These are phyloP conservation scores for Gonapodya sp. DNA, from an alignment of 192 early-diverging fungal species.

Conservation along the genomic window DNA sequence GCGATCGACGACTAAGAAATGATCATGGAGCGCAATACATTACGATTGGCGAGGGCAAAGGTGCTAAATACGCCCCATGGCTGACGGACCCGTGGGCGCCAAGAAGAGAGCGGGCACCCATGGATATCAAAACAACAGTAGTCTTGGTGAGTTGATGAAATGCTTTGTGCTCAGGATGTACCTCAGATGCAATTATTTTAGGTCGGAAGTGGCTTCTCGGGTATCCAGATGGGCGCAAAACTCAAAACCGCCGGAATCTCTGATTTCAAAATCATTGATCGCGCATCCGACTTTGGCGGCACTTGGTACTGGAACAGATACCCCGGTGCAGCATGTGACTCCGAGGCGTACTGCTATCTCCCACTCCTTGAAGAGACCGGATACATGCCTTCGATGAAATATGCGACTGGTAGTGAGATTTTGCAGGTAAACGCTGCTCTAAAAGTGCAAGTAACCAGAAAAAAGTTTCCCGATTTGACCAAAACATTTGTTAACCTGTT, in stretches of 20 bases:
- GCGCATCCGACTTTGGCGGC: neutral
- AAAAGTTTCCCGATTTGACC: too few species aligned
- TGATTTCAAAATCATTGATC: slow-evolving; percentile 7
- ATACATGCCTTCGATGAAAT: neutral
- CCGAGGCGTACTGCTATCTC: slow-evolving; percentile 10
- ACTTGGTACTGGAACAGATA: slow-evolving; percentile 10
- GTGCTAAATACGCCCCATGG: neutral
- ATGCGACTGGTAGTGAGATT: neutral
- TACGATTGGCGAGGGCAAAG: slow-evolving; percentile 9
- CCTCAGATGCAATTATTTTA: too few species aligned
- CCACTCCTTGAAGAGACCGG: slow-evolving; percentile 6
- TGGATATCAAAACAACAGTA: neutral
- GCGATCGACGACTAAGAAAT: neutral
- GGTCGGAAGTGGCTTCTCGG: slow-evolving; percentile 5
- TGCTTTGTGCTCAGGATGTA: too few species aligned
- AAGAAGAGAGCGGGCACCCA: neutral
- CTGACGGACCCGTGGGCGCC: slow-evolving; percentile 8
- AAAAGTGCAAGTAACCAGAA: too few species aligned
- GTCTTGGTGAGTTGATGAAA: too few species aligned
- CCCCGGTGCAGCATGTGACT: slow-evolving; percentile 9
- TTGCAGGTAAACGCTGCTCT: too few species aligned
- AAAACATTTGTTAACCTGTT: too few species aligned
- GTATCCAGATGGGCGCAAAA: neutral
- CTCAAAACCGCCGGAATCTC: neutral
- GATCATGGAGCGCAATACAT: neutral